phyloP scores from a whole-genome alignment of 2,329 filamentous ascomycete genomes.

The Amesomyces nigricolor region DNA sequence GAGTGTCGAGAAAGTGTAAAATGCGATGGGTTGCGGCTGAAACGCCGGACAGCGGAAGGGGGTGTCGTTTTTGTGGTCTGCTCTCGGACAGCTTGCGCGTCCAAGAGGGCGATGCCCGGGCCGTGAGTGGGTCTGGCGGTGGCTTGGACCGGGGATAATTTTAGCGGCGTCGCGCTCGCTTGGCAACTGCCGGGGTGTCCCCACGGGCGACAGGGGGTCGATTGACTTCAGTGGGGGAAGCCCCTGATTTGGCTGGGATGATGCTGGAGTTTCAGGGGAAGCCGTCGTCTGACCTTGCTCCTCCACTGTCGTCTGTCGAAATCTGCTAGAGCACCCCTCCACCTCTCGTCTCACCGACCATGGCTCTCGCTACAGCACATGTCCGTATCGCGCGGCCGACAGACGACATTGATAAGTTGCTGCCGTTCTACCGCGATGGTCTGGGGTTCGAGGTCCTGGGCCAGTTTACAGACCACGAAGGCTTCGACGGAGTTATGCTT shows the following conservation, averaged over 20 bases:
- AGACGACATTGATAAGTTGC: conserved; percentile 33
- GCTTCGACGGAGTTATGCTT: conserved; percentile 39
- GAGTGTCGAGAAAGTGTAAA: too few relatives aligned
- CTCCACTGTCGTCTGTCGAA: background rate
- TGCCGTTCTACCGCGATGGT: conserved; percentile 39
- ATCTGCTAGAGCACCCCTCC: background rate
- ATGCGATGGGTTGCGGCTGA: background rate
- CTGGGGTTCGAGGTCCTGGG: conserved; percentile 35
- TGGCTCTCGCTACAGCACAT: conserved; percentile 25
- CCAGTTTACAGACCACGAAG: conserved; percentile 34
- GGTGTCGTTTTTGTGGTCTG: too few relatives aligned
- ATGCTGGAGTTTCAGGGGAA: background rate
- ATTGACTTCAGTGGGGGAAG: background rate
- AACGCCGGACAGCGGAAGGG: background rate
- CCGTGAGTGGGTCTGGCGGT: background rate
- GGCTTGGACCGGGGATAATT: conserved; percentile 11
- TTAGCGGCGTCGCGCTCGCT: conserved; percentile 7
- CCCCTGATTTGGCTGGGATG: background rate
- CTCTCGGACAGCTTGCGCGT: conserved; percentile 13
- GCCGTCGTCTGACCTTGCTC: background rate
- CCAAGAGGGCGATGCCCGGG: background rate
- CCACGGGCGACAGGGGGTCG: background rate
- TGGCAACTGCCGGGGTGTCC: conserved; percentile 7
- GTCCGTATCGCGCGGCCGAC: conserved; percentile 40
- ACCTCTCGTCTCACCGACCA: background rate